Evolutionary conservation across 192 early-diverging fungal species (phyloP), one percentile per base, ranked within the genome.

Genomic region (Backusella australiensis): DNA sequence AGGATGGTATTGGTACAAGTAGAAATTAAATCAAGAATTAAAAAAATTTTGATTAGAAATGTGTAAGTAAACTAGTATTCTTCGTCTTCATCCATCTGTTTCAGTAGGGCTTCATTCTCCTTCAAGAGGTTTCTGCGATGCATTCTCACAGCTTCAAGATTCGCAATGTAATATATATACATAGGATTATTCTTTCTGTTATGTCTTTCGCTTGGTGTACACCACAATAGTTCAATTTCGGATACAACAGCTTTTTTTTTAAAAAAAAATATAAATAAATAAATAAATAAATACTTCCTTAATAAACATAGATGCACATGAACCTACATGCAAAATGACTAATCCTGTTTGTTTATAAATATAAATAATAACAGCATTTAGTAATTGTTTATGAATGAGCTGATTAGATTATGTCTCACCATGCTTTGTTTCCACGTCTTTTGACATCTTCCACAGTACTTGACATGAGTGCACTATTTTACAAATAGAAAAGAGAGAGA

Each of bases 211-310:
- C 26, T 19, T 14, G 23, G 21, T 12, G 36, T 42, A 3, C 74
- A 75, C 74, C 74, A 75, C 21, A 65, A 23, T n/a, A 75, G 26
- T 42, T 75, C 73, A 44, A 75, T 75, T 44, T 75, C 73, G 0
- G 73, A 42, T 42, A 75, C 23, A 14, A 63, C 56, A 41, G 56
- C 73, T 75, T 44, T 44, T 44, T 44, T 44, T 17, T 15, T 44
- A 44, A 44, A 17, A 44, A 44, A 44, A 8, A 9, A 38, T 36
- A 36, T 36, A 39, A 9, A 38, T 38, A 38, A 0, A 11, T 52
- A 53, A 21, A 19, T 23, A 12, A 38, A 19, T 70, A 23, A 70
- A 12, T 39, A 44, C 1, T n/a, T 8, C n/a, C 5, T 41, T 70
- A 8, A 1, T 42, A 63, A 12, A 17, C 8, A 21, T 29, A 44